Conservation (phyloP, 768 basidiomycete genomes). For the Galerina sulciceps region DNA sequence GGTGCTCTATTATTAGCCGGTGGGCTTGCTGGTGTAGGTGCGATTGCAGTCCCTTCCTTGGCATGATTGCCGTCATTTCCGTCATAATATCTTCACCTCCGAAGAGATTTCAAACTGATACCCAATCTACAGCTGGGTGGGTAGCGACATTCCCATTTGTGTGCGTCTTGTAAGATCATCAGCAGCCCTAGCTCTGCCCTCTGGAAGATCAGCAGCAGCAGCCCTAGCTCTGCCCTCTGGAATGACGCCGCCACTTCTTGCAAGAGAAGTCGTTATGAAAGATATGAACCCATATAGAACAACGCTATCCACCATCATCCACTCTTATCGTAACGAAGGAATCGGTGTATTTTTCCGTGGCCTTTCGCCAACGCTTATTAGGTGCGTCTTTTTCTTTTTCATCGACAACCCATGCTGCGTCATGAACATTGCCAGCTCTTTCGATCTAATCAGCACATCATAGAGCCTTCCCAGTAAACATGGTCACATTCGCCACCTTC, state of each 20-base stretch:
- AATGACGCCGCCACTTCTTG: slow-evolving; percentile 16
- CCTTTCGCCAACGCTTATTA: slow-evolving; percentile 77
- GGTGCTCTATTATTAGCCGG: slow-evolving; percentile 71
- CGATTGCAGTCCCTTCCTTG: slow-evolving; percentile 1
- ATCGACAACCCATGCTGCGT: no score
- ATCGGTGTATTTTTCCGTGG: slow-evolving; percentile 75
- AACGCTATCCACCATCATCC: slow-evolving; percentile 57
- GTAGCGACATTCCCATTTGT: slow-evolving; percentile 80
- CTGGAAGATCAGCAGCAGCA: not conserved
- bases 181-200: not conserved
- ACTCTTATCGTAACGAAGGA: slow-evolving; percentile 71
- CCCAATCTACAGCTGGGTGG: slow-evolving; percentile 61
- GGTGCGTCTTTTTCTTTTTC: slow-evolving; percentile 46
- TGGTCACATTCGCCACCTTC: slow-evolving; percentile 79
- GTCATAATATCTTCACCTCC: not conserved
- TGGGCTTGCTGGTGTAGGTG: slow-evolving; percentile 71
- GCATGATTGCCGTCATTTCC: not conserved
- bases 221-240: not conserved
- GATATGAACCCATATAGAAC: slow-evolving; percentile 58
- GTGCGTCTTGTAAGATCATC: no score
- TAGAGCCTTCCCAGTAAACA: slow-evolving; percentile 86
- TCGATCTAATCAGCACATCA: not conserved
- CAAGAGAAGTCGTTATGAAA: slow-evolving; percentile 5
- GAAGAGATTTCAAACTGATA: not conserved
- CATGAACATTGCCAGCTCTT: not conserved